Conservation (phyloP, 805 yeast species). For the Candida chauliodis region DNA sequence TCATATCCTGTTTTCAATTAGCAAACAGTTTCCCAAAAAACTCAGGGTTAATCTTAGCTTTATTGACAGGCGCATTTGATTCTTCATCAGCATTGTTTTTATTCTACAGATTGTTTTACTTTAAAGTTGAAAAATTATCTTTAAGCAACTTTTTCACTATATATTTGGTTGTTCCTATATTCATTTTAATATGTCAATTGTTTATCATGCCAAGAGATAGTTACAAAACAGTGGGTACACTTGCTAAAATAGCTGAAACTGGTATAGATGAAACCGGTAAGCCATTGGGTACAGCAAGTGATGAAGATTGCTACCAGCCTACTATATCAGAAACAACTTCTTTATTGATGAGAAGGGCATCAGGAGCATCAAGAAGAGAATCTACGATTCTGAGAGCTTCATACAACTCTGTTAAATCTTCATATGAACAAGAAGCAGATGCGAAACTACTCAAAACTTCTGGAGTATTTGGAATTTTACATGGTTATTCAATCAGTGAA, state of each 20-base stretch:
- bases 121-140: constrained; percentile 35
- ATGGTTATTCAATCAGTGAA: constrained; percentile 49
- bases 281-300: constrained; percentile 39
- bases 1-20: constrained; percentile 84
- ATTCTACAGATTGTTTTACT: constrained; percentile 65
- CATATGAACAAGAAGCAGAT: constrained; percentile 66
- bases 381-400: constrained; percentile 25
- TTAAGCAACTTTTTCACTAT: constrained; percentile 58
- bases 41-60: constrained; percentile 77
- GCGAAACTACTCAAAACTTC: constrained; percentile 50
- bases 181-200: constrained; percentile 70
- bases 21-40: constrained; percentile 79
- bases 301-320: constrained; percentile 21
- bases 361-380: constrained; percentile 25
- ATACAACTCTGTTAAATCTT: constrained; percentile 47
- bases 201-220: constrained; percentile 77
- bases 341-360: constrained; percentile 33
- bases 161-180: constrained; percentile 73
- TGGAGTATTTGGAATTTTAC: constrained; percentile 76
- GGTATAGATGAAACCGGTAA: constrained; percentile 71
- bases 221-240: constrained; percentile 66
- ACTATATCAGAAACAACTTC: constrained; percentile 40
- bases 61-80: constrained; percentile 92
- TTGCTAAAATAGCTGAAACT: constrained; percentile 67
- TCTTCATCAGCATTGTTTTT: constrained; percentile 86